Evolutionary conservation across 805 yeast genomes (phyloP), one percentile per base, ranked within the genome.

Genomic region (Kluyveromyces dobzhanskii): DNA sequence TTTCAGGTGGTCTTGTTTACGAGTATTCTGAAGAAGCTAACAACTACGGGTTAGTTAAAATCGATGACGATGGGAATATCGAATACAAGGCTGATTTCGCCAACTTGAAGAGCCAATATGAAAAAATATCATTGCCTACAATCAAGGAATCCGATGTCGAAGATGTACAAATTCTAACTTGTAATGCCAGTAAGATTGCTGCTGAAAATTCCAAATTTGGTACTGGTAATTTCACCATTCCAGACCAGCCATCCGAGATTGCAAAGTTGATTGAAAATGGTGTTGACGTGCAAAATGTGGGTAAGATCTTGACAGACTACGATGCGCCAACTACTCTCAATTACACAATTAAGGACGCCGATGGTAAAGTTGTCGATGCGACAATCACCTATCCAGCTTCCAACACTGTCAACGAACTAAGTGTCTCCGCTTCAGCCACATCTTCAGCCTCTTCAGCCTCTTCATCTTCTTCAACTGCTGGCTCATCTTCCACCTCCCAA

Each of bases 1-100:
- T 88, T 53, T 76, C 87, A 37, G 97, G 97, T 49, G 96, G 96
- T 11, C 71, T 88, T 44, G 94, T 88, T n/a, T 88, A 87, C 63
- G 95, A 88, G 64, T 88, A 81, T 65, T 74, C 85, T 12, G 74
- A 83, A 56, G 95, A 35, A 62, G 72, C 66, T 11, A 75, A 79
- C 48, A 60, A 84, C 53, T 88, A 85, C 53, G 97, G 97, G 16
- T 71, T 88, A 44, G 86, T 80, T 28, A 60, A 67, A 17, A 61
- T 79, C 24, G 69, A 64, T 41, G 61, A 59, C 28, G 69, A 71
- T 37, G 68, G 70, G 21, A 61, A 65, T 1, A 42, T 73, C 14
- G 51, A 65, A 6, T 66, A 62, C 30, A 59, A 61, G 35, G 54
- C 58, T 0, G 90, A 82, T 51, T 80, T 67, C 50, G 62, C 56